Conservation (phyloP, 2,329 filamentous ascomycete species). For the Trichoderma aggressivum region DNA sequence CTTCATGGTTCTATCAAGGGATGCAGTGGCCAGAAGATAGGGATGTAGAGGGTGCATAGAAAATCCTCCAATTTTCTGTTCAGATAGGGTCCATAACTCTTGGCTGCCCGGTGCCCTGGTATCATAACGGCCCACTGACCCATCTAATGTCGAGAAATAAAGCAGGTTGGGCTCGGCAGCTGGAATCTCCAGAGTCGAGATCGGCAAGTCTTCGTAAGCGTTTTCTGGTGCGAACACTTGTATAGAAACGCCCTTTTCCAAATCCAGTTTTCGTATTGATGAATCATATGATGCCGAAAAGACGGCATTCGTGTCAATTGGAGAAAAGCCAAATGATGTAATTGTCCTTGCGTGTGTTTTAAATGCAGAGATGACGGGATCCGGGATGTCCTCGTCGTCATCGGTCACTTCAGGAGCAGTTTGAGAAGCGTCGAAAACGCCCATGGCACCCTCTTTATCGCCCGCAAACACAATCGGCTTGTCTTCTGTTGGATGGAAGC, state of each 20-base stretch:
- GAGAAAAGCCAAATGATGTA: slow-evolving; percentile 74
- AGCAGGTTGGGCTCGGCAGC: slow-evolving; percentile 67
- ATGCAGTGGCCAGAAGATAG: slow-evolving; percentile 84
- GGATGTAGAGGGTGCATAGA: slow-evolving; percentile 75
- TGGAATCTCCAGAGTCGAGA: slow-evolving; percentile 82
- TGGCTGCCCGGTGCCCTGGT: slow-evolving; percentile 57
- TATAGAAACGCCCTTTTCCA: slow-evolving; percentile 73
- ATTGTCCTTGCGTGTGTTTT: slow-evolving; percentile 91
- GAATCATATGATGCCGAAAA: slow-evolving; percentile 92
- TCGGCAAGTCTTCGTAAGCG: slow-evolving; percentile 66
- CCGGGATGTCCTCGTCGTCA: slow-evolving; percentile 65
- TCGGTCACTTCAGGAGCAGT: slow-evolving; percentile 56
- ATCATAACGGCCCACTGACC: slow-evolving; percentile 78
- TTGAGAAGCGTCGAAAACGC: slow-evolving; percentile 86
- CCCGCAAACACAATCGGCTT: slow-evolving; percentile 91
- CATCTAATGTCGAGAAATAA: slow-evolving; percentile 84
- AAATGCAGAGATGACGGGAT: slow-evolving; percentile 81
- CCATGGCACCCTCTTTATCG: slow-evolving; percentile 88
- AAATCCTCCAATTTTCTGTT: slow-evolving; percentile 96
- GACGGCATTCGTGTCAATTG: slow-evolving; percentile 68
- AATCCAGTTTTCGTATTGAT: slow-evolving; percentile 80
- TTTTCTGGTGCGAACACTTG: slow-evolving; percentile 77
- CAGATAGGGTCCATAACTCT: slow-evolving; percentile 71
- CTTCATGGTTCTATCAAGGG: slow-evolving; percentile 82
- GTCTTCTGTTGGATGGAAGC: slow-evolving; percentile 80